A percentile compares a stretch with the other conserved stretches of the same genome.
Conservation (phyloP, 768 basidiomycete species). For the Lactarius trivialis region DNA sequence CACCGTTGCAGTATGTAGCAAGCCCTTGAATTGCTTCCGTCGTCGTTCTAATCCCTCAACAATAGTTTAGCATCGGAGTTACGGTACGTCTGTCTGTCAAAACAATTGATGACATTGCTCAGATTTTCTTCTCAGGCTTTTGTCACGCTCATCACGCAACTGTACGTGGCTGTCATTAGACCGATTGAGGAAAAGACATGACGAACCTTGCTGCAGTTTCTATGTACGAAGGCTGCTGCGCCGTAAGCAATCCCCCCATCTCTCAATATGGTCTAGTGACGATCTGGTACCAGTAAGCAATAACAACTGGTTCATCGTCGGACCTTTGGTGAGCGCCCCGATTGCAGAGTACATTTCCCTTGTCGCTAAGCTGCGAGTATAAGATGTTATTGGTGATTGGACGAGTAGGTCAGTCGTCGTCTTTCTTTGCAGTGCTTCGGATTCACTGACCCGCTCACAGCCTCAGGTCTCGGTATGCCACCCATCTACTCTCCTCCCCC, state of each 20-base stretch:
- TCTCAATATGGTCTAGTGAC: not conserved
- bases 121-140: not conserved
- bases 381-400: constrained; percentile 6
- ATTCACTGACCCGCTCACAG: constrained; percentile 9
- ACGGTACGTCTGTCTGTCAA: constrained; percentile 17
- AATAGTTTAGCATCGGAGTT: constrained; percentile 20
- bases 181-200: not conserved
- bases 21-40: not conserved
- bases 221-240: constrained; percentile 15
- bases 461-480: constrained; percentile 16
- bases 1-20: constrained; percentile 15
- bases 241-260: constrained; percentile 5
- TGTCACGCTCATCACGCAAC: constrained; percentile 15
- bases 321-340: constrained; percentile 10
- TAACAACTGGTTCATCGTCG: constrained; percentile 16
- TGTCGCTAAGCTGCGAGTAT: not conserved
- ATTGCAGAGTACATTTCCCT: not conserved
- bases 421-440: not conserved
- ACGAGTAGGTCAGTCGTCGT: constrained; percentile 16
- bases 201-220: constrained; percentile 11
- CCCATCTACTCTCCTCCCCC: not conserved
- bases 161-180: constrained; percentile 10
- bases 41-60: not conserved
- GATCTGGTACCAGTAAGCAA: constrained; percentile 23
- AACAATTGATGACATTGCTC: not conserved